Evolutionary conservation across 768 basidiomycete genomes (phyloP).

Genomic region (Clitopilus hobsonii): DNA sequence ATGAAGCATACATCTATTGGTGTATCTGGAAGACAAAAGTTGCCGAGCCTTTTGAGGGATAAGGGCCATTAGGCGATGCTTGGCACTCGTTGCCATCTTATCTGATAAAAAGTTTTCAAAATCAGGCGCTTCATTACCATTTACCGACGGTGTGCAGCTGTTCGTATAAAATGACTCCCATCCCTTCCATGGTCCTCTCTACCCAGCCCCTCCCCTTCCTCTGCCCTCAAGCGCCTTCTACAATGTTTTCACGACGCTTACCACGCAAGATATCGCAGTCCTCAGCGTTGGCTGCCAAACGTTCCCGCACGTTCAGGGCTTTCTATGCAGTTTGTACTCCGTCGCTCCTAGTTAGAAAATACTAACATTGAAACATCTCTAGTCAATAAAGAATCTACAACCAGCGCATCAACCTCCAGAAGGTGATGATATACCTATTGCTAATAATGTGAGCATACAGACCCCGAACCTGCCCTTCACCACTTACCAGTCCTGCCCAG

Average conservation of each 20-base stretch:
- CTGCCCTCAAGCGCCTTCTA: constrained; percentile 9
- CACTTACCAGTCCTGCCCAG: constrained; percentile 36
- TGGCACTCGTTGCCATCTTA: constrained; percentile 16
- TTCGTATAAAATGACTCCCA: constrained; percentile 21
- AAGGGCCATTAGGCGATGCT: constrained; percentile 21
- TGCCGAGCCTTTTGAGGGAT: constrained; percentile 14
- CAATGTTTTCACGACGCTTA: constrained; percentile 30
- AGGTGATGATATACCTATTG: constrained; percentile 32
- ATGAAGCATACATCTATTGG: neutral
- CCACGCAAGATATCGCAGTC: neutral
- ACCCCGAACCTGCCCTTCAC: constrained; percentile 7
- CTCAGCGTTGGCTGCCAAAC: constrained; percentile 16
- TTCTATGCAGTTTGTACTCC: constrained; percentile 48
- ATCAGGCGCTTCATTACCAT: constrained; percentile 14
- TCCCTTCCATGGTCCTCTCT: constrained; percentile 13
- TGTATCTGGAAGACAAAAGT: neutral
- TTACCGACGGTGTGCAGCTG: constrained; percentile 25
- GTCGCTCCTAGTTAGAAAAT: neutral
- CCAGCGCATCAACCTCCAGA: constrained; percentile 19
- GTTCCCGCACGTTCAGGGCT: constrained; percentile 40
- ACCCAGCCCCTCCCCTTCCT: constrained; percentile 6
- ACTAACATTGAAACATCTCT: constrained; percentile 8
- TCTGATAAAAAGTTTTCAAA: constrained; percentile 20
- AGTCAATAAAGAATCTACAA: constrained; percentile 40
- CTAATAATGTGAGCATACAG: constrained; percentile 45